These are phyloP conservation scores for Podosphaera leucotricha DNA, from an alignment of 2,329 filamentous ascomycete genomes.

Conservation along the genomic window DNA sequence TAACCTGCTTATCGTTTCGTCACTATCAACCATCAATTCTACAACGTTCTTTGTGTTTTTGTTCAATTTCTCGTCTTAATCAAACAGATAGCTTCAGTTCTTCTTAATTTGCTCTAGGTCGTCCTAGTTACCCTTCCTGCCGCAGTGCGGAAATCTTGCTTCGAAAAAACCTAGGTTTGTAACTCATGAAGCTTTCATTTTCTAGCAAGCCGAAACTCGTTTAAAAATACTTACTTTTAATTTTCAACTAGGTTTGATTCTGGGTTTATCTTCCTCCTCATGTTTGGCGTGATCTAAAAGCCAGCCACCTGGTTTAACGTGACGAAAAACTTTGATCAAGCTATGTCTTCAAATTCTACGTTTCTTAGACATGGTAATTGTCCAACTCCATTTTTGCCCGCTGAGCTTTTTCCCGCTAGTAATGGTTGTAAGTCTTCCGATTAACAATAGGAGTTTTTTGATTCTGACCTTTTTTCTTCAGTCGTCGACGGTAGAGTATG, in stretches of 20 bases:
- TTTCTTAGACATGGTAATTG: slow-evolving; percentile 20
- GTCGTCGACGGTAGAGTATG: slow-evolving; percentile 34
- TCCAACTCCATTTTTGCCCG: slow-evolving; percentile 45
- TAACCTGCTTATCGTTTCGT: background rate
- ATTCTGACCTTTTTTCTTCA: slow-evolving; percentile 12
- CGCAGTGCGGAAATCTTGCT: background rate
- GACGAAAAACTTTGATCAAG: background rate
- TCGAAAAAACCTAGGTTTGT: background rate
- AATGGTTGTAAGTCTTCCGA: slow-evolving; percentile 39
- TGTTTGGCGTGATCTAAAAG: background rate
- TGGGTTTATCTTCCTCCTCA: background rate
- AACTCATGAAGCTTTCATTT: background rate
- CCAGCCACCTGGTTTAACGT: background rate
- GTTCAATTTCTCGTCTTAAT: background rate
- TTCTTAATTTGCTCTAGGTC: background rate
- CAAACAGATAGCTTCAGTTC: background rate
- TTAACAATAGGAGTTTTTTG: background rate
- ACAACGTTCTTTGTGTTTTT: background rate
- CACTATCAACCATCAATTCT: background rate
- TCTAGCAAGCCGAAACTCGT: background rate
- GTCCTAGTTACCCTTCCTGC: background rate
- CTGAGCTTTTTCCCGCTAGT: slow-evolving; percentile 29
- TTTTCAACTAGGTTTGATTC: background rate
- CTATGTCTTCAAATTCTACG: slow-evolving; percentile 1
- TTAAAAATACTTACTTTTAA: background rate